phyloP scores from a whole-genome alignment of 208 protist genomes.

The Tritrichomonas musculus region DNA sequence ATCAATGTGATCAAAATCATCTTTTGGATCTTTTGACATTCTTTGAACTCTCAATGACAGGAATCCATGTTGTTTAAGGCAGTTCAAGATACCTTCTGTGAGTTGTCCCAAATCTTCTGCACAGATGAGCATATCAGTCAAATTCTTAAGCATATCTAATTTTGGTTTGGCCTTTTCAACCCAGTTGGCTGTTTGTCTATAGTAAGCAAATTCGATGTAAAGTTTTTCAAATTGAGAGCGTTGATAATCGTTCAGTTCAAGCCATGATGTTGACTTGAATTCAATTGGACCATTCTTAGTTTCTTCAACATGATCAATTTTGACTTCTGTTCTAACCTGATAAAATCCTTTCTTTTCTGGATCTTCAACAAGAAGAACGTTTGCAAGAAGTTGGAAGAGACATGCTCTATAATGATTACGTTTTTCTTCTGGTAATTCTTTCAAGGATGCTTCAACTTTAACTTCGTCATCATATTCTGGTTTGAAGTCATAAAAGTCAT shows the following conservation, averaged over 20 bases:
- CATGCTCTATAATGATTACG: background rate
- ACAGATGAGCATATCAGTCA: background rate
- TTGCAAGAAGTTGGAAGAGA: background rate
- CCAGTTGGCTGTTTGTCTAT: background rate
- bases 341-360: background rate
- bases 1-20: background rate
- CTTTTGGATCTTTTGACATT: constrained; percentile 22
- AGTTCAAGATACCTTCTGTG: background rate
- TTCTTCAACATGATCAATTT: background rate
- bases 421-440: background rate
- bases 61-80: background rate
- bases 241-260: too few relatives aligned
- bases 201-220: background rate
- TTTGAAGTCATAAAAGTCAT: background rate
- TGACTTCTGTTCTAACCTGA: constrained; percentile 9
- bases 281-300: background rate
- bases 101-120: constrained; percentile 11
- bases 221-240: too few relatives aligned
- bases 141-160: background rate
- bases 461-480: background rate
- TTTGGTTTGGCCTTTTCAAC: background rate
- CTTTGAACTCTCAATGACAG: background rate
- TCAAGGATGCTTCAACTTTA: background rate
- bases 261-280: background rate
- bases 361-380: background rate